Evolutionary conservation across 257 asterid genomes (phyloP).

Genomic region (Solanum arcanum): DNA sequence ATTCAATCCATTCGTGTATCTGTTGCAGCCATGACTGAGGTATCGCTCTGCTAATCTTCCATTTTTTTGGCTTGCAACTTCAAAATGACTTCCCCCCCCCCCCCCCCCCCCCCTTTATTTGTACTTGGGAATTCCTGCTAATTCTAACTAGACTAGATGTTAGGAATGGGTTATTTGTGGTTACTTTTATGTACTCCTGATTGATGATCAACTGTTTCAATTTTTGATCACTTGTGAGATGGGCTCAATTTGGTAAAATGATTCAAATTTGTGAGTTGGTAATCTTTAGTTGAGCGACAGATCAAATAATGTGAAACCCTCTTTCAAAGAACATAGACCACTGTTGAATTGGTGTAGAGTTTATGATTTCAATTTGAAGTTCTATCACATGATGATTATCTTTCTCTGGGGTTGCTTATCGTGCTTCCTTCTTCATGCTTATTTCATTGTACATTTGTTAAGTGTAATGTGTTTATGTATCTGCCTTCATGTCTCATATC

Average conservation of each 20-base stretch:
- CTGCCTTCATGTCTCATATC: neutral
- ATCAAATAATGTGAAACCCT: neutral
- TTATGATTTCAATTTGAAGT: neutral
- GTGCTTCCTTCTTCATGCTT: neutral
- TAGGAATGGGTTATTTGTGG: neutral
- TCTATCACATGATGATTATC: neutral
- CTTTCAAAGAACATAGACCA: neutral
- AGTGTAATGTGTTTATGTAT: neutral
- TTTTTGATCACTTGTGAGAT: neutral
- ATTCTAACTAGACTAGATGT: neutral
- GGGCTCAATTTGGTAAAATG: neutral
- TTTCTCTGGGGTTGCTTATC: neutral
- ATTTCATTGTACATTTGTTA: neutral
- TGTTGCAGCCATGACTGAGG: slow-evolving; percentile 84
- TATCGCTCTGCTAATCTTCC: slow-evolving; percentile 4
- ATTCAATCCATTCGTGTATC: neutral
- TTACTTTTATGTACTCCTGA: neutral
- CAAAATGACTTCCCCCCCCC: neutral
- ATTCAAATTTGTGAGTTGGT: neutral
- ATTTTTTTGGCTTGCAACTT: neutral
- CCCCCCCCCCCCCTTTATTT: neutral
- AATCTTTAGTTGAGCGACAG: neutral
- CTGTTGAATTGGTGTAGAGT: neutral
- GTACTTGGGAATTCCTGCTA: neutral
- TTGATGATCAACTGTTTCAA: neutral